Evolutionary conservation across 768 basidiomycete species (phyloP), one percentile per base, ranked within the genome.

Genomic region (Suillus spraguei): DNA sequence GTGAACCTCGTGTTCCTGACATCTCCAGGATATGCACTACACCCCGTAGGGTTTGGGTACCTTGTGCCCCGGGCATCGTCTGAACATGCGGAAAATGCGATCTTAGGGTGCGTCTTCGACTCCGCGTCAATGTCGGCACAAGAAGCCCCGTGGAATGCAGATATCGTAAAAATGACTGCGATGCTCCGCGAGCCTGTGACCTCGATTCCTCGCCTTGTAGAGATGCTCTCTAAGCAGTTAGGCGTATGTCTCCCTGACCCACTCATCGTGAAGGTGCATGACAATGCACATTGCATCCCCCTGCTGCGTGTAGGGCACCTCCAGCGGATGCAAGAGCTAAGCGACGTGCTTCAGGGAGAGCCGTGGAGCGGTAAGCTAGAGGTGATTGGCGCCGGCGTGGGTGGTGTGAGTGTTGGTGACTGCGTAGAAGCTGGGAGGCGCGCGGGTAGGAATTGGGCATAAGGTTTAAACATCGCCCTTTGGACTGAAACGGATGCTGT

Each of bases 1-100:
- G 78, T 95, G 67, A 97, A 94, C 78, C 80, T 99, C 70, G 84
- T 98, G 66, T 98, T 97, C 79, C 79, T 87, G 50, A 71, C 73
- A 36, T 61, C 72, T 65, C 72, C 83, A 36, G 73, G 78, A 28
- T 63, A 72, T 28, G 69, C 72, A 28, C 81, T 96, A 56, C 90
- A 94, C 68, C 94, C 95, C 0, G 81, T 82, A 2, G 97, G 97
- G 4, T 99, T 98, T 72, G 97, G 97, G 10, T 98, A 95, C 78
- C 89, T 99, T 70, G 83, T 97, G 60, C 95, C 96, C 0, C 91
- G 95, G 17, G 87, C 91, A 0, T 77, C 76, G 38, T 74, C 74
- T 5, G 88, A 81, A 24, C 90, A 92, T 66, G 69, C 75, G n/a
- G 61, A 65, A 14, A 60, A 64, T 28, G 59, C 68, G 5, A 83